These are phyloP conservation scores for Cryptococcus jaspeensis DNA, from an alignment of 1,284 basidiomycete genomes.

Conservation along the genomic window DNA sequence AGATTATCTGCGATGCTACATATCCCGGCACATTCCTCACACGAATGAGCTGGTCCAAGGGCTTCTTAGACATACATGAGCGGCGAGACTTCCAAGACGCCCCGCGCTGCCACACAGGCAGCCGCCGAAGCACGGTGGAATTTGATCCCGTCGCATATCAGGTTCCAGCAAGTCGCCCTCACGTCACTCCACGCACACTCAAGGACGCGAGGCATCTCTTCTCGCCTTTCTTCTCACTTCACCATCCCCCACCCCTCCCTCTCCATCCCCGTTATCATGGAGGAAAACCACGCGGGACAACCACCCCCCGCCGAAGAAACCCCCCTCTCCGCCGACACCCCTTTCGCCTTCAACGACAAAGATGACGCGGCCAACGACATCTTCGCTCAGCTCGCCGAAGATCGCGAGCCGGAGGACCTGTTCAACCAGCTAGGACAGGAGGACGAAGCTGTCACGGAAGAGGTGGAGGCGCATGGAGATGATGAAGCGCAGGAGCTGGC, in stretches of 20 bases:
- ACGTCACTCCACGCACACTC: too few species aligned
- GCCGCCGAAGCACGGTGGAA: too few species aligned
- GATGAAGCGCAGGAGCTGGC: not conserved
- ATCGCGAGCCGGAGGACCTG: not conserved
- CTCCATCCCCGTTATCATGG: not conserved
- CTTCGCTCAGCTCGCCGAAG: slow-evolving; percentile 6
- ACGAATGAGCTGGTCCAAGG: too few species aligned
- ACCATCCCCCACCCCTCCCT: not conserved
- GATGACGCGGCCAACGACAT: slow-evolving; percentile 3
- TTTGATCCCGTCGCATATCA: too few species aligned
- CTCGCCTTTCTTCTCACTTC: not conserved
- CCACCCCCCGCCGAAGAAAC: not conserved
- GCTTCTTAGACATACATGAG: not conserved
- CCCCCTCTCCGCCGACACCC: not conserved
- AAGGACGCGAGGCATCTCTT: too few species aligned
- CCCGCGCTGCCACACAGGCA: too few species aligned
- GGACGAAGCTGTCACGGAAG: not conserved
- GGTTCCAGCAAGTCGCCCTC: not conserved
- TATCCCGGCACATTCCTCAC: too few species aligned
- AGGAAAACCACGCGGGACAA: not conserved
- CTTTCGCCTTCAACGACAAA: not conserved
- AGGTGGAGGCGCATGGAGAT: not conserved
- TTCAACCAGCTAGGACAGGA: not conserved
- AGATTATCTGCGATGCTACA: not conserved
- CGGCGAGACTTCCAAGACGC: too few species aligned